These are phyloP conservation scores for Cytospora leucostoma DNA, from an alignment of 2,329 filamentous ascomycete genomes.

Conservation along the genomic window DNA sequence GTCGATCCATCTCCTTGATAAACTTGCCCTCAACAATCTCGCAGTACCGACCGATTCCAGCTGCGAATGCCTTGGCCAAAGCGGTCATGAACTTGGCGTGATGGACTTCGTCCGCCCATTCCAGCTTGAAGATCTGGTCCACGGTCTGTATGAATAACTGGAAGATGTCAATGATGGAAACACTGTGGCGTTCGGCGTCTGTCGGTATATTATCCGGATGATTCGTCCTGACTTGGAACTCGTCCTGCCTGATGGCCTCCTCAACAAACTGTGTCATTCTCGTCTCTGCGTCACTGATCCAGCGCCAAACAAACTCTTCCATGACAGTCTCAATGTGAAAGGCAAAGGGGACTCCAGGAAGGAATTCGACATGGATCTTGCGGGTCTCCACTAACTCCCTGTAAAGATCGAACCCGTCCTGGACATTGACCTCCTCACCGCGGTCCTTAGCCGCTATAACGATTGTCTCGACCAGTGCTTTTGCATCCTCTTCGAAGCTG, in stretches of 20 bases:
- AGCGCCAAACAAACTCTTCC: constrained; percentile 93
- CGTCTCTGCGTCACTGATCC: constrained; percentile 79
- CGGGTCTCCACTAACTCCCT: constrained; percentile 84
- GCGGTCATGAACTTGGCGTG: constrained; percentile 98
- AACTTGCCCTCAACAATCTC: constrained; percentile 87
- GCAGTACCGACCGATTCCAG: constrained; percentile 84
- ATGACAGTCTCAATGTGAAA: constrained; percentile 87
- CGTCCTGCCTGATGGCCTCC: constrained; percentile 85
- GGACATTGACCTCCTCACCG: constrained; percentile 75
- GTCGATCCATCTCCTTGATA: constrained; percentile 86
- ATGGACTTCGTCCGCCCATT: constrained; percentile 92
- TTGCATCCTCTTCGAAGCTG: constrained; percentile 84
- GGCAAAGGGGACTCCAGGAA: constrained; percentile 74
- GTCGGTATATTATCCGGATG: constrained; percentile 63
- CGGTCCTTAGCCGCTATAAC: constrained; percentile 70
- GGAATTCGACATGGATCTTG: constrained; percentile 72
- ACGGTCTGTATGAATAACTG: constrained; percentile 90
- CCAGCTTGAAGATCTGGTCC: constrained; percentile 80
- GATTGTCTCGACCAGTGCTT: constrained; percentile 81
- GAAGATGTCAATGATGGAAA: constrained; percentile 92
- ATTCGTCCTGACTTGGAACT: constrained; percentile 74
- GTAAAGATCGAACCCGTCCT: constrained; percentile 95
- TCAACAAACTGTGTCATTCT: constrained; percentile 85
- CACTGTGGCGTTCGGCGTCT: constrained; percentile 86
- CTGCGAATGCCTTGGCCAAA: constrained; percentile 79